Evolutionary conservation across 2,329 filamentous ascomycete species (phyloP).

Genomic region (Cladosporium sp.): DNA sequence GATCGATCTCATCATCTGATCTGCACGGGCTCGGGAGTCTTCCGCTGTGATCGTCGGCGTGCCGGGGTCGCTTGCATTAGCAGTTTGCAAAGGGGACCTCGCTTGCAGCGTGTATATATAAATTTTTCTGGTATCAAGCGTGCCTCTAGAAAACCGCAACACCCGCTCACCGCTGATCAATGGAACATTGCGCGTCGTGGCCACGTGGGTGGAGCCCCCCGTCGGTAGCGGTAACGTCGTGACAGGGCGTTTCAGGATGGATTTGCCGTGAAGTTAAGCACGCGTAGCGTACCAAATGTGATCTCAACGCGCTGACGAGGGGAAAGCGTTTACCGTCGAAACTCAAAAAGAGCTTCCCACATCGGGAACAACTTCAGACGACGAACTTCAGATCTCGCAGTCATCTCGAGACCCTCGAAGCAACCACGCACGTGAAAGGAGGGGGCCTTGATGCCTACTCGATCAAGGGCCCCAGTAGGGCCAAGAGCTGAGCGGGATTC

Average conservation of each 20-base stretch:
- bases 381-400: not conserved
- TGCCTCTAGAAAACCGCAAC: not conserved
- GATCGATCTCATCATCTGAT: not conserved
- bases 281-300: not conserved
- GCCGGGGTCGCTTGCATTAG: not conserved
- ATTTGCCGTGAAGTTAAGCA: not conserved
- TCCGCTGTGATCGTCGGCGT: not conserved
- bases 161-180: not conserved
- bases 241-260: not conserved
- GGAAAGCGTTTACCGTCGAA: conserved; percentile 1
- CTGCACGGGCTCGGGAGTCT: not conserved
- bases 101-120: not conserved
- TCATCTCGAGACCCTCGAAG: not conserved
- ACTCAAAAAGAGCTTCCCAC: not conserved
- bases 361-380: not conserved
- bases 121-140: not conserved
- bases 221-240: not conserved
- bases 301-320: not conserved
- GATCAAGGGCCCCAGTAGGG: not conserved
- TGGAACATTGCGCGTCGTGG: not conserved
- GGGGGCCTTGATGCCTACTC: not conserved
- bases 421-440: not conserved
- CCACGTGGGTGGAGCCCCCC: not conserved
- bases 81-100: not conserved
- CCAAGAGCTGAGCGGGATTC: not conserved